Evolutionary conservation across 495 filamentous ascomycete genomes (phyloP).

Genomic region (Mytilinidion resinicola): DNA sequence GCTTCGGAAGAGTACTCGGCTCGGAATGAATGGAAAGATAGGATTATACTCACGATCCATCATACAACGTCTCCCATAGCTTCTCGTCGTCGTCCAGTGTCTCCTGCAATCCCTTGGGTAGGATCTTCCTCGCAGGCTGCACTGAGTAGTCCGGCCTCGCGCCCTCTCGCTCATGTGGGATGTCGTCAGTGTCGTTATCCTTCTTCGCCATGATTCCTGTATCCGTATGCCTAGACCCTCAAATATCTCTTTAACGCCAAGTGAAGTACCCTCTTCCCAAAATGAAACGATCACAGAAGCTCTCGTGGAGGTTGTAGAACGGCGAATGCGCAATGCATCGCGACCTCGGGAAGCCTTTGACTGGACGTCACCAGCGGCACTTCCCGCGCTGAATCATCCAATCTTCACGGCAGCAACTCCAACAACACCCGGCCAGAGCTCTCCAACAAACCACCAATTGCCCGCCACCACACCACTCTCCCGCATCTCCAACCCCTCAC

Average conservation of each 20-base stretch:
- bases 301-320: too few species aligned
- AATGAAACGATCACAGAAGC: background rate
- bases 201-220: constrained; percentile 30
- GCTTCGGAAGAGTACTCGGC: background rate
- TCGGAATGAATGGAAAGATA: constrained; percentile 4
- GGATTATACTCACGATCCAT: constrained; percentile 62
- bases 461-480: constrained; percentile 29
- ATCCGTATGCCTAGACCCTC: constrained; percentile 19
- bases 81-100: constrained; percentile 71
- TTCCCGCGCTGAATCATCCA: background rate
- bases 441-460: constrained; percentile 27
- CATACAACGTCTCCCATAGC: constrained; percentile 69
- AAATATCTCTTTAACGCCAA: too few species aligned
- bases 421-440: background rate
- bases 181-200: constrained; percentile 17
- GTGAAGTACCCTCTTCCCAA: too few species aligned
- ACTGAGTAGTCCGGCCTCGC: constrained; percentile 39
- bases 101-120: constrained; percentile 64
- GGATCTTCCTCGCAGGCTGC: constrained; percentile 53
- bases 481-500: constrained; percentile 36
- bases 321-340: too few species aligned
- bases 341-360: too few species aligned
- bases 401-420: constrained; percentile 2
- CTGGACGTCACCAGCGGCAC: background rate
- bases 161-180: constrained; percentile 31